phyloP scores from a whole-genome alignment of 1,139 yeast genomes.

The Entelexis paramagnoliae region DNA sequence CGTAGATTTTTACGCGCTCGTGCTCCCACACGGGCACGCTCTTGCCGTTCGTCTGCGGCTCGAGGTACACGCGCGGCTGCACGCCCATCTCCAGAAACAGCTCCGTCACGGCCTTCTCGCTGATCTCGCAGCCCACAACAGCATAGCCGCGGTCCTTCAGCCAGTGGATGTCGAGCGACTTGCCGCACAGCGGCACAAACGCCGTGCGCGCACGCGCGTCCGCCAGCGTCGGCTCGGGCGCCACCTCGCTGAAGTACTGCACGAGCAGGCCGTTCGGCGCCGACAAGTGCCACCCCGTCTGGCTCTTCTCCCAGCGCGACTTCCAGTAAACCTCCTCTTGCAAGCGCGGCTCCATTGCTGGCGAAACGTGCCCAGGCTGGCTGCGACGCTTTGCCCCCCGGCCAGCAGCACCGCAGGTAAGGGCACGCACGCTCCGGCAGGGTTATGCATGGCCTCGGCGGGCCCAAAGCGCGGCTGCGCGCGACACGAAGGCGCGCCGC shows the following conservation, averaged over 20 bases:
- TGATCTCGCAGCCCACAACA: conserved; percentile 18
- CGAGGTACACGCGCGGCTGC: conserved; percentile 1
- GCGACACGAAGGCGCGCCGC: too few relatives aligned
- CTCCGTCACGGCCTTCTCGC: conserved; percentile 14
- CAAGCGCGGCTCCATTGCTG: conserved; percentile 6
- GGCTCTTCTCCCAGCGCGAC: conserved; percentile 11
- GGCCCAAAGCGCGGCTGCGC: too few relatives aligned
- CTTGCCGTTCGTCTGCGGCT: not conserved
- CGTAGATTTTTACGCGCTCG: conserved; percentile 4
- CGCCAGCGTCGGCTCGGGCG: conserved; percentile 2
- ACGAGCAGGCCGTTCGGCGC: conserved; percentile 14
- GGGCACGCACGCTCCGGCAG: not conserved
- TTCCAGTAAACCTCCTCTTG: conserved; percentile 16
- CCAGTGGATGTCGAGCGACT: conserved; percentile 17
- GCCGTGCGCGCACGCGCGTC: not conserved
- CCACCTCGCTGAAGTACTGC: conserved; percentile 8
- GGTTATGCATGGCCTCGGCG: not conserved
- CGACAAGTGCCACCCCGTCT: conserved; percentile 17
- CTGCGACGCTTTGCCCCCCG: too few relatives aligned
- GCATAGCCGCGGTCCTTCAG: conserved; percentile 9
- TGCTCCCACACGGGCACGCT: conserved; percentile 2
- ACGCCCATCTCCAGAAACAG: conserved; percentile 14
- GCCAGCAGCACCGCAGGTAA: too few relatives aligned
- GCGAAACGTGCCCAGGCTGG: too few relatives aligned
- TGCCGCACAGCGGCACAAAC: conserved; percentile 20